Evolutionary conservation across 495 filamentous ascomycete genomes (phyloP).

Genomic region (Talaromyces proteolyticus): DNA sequence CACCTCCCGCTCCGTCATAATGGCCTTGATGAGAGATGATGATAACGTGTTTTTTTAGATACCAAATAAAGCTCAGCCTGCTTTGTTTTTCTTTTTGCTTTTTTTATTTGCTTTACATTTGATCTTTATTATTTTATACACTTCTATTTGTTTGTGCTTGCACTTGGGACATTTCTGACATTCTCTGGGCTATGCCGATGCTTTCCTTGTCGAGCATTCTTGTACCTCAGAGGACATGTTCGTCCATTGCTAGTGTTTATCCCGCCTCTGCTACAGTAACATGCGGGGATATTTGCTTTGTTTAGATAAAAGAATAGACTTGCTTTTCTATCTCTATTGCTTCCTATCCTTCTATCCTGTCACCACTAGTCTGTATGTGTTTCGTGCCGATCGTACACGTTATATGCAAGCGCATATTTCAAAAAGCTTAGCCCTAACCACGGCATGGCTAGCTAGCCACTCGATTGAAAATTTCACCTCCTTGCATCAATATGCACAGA

Average conservation of each 20-base stretch:
- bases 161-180: background rate
- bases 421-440: no score
- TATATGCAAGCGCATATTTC: no score
- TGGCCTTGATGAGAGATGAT: slow-evolving; percentile 51
- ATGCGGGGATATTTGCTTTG: slow-evolving; percentile 3
- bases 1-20: slow-evolving; percentile 44
- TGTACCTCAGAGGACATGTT: no score
- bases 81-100: background rate
- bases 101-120: background rate
- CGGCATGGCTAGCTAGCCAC: no score
- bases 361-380: no score
- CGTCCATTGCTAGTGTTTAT: background rate
- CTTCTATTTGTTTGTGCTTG: background rate
- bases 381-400: no score
- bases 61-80: slow-evolving; percentile 6
- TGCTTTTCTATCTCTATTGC: background rate
- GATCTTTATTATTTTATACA: background rate
- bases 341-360: background rate
- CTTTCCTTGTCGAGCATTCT: no score
- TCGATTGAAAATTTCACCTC: no score
- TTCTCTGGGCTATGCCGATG: no score
- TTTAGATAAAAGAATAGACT: slow-evolving; percentile 6
- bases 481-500: no score
- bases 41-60: slow-evolving; percentile 22
- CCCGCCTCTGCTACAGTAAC: slow-evolving; percentile 10